Percentiles rank a stretch among this genome's conserved stretches.
Evolutionary conservation across 2,329 filamentous ascomycete species (phyloP).

Genomic region (Fusarium miscanthi): DNA sequence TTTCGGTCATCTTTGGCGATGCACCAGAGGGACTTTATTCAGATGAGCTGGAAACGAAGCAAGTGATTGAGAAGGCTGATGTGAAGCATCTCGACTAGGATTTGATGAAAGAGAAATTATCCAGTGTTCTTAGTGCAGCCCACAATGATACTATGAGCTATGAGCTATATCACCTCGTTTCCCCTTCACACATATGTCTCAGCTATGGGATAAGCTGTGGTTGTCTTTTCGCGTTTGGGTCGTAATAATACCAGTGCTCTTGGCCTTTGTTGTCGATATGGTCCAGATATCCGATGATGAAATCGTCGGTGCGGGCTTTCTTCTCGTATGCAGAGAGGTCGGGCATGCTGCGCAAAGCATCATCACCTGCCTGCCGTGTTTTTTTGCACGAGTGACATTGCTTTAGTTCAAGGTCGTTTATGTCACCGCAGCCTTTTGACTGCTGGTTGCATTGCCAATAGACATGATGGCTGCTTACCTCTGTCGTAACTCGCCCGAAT

Average conservation of each 20-base stretch:
- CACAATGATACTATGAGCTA: background rate
- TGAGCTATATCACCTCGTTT: background rate
- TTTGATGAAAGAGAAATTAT: background rate
- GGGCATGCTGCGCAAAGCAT: accelerated
- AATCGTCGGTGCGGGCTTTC: too few species aligned
- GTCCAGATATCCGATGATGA: background rate
- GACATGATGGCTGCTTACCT: background rate
- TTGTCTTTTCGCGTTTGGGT: background rate
- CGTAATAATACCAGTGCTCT: accelerated
- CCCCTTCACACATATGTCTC: accelerated
- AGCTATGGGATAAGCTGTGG: accelerated
- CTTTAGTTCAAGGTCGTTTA: background rate
- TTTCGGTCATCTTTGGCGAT: constrained; percentile 12
- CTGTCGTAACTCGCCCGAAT: background rate
- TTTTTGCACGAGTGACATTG: accelerated
- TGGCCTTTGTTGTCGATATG: background rate
- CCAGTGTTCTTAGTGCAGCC: background rate
- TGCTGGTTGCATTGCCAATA: accelerated
- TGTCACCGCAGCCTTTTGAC: accelerated
- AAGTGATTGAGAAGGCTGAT: constrained; percentile 11
- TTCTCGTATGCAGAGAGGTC: too few species aligned
- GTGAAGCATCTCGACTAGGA: constrained; percentile 17
- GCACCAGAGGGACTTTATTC: constrained; percentile 16
- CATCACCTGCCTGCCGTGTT: background rate
- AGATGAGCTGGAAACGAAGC: background rate